Evolutionary conservation across 805 yeast genomes (phyloP).

Genomic region (Zygosaccharomyces kombuchaensis): DNA sequence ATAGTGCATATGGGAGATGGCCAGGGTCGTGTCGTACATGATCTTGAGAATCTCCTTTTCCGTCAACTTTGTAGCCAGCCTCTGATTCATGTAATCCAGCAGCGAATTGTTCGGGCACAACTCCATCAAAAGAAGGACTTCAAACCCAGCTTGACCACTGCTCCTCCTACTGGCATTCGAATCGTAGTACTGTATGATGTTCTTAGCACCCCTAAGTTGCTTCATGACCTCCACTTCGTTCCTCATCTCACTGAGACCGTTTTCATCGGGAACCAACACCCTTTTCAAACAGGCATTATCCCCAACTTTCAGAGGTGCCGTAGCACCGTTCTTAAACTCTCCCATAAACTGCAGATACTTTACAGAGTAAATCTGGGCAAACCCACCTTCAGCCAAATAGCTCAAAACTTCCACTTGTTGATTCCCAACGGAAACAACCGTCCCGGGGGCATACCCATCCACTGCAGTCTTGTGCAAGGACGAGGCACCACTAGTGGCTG

Average conservation of each 20-base stretch:
- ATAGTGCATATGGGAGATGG: constrained; percentile 81
- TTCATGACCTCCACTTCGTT: constrained; percentile 80
- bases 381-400: constrained; percentile 70
- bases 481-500: constrained; percentile 19
- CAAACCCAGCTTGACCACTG: constrained; percentile 51
- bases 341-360: constrained; percentile 37
- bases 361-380: constrained; percentile 74
- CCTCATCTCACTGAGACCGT: constrained; percentile 59
- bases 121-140: constrained; percentile 90
- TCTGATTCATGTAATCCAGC: constrained; percentile 84
- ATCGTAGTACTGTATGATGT: constrained; percentile 67
- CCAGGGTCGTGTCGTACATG: constrained; percentile 75
- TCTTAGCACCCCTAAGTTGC: constrained; percentile 48
- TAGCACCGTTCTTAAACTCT: constrained; percentile 20
- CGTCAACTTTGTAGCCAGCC: constrained; percentile 70
- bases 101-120: constrained; percentile 83
- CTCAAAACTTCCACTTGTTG: constrained; percentile 51
- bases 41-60: constrained; percentile 77
- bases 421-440: constrained; percentile 55
- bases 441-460: constrained; percentile 39
- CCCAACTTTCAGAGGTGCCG: constrained; percentile 42
- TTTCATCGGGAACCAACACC: constrained; percentile 67
- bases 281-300: constrained; percentile 66
- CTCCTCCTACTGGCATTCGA: constrained; percentile 62
- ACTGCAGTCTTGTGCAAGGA: constrained; percentile 11